Conservation (phyloP, 805 yeast genomes). For the Cyberlindnera petersonii region DNA sequence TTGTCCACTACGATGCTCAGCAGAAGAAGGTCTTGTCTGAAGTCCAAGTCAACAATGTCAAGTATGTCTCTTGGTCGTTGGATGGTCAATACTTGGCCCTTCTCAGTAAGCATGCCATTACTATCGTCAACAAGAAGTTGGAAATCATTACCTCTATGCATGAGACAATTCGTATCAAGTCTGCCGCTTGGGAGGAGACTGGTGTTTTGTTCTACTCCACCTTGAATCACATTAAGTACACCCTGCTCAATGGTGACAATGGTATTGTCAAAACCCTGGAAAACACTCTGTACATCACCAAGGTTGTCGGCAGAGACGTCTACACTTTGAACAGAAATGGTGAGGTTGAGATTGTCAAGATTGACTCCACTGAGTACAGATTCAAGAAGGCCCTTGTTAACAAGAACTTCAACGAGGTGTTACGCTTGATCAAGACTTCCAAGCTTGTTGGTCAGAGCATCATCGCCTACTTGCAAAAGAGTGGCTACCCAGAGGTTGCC, state of each 20-base stretch:
- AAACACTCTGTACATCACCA: conserved; percentile 78
- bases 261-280: conserved; percentile 93
- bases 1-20: conserved; percentile 85
- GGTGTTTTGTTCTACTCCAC: conserved; percentile 92
- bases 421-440: conserved; percentile 81
- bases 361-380: conserved; percentile 96
- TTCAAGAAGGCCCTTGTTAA: conserved; percentile 90
- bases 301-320: conserved; percentile 64
- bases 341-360: conserved; percentile 67
- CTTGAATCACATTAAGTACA: conserved; percentile 91
- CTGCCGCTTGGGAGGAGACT: conserved; percentile 96
- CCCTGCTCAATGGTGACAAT: conserved; percentile 86
- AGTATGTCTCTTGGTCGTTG: conserved; percentile 83
- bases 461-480: conserved; percentile 88
- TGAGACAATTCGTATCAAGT: conserved; percentile 93
- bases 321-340: conserved; percentile 85
- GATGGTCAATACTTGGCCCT: conserved; percentile 87
- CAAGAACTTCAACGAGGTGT: conserved; percentile 86
- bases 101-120: conserved; percentile 86
- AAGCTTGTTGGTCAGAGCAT: conserved; percentile 96
- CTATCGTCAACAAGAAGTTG: conserved; percentile 76
- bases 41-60: conserved; percentile 68
- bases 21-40: conserved; percentile 78
- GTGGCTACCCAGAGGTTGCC: conserved; percentile 97
- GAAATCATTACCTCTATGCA: conserved; percentile 81